These are phyloP conservation scores for Eutrema salsugineum DNA, from an alignment of 441 rosid species.

Conservation along the genomic window DNA sequence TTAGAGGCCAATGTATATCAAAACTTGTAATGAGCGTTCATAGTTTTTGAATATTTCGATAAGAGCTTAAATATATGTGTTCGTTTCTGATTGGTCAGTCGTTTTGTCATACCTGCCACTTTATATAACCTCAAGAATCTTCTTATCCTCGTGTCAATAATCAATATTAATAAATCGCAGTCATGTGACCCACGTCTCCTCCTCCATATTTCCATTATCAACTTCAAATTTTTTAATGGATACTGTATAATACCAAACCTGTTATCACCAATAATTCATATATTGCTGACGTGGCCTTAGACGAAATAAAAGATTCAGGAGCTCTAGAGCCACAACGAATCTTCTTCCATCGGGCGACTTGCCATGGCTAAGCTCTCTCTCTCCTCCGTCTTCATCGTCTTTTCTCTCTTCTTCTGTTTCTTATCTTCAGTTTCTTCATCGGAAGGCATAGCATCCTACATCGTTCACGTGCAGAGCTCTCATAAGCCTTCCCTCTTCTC, in stretches of 20 bases:
- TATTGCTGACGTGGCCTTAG: constrained; percentile 13
- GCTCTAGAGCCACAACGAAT: neutral
- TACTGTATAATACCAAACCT: neutral
- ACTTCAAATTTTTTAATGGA: too few species aligned
- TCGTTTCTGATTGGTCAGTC: neutral
- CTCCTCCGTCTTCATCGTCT: constrained; percentile 25
- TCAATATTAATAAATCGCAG: neutral
- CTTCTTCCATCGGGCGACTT: constrained; percentile 2
- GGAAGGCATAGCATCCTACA: constrained; percentile 42
- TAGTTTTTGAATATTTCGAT: neutral
- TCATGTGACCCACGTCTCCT: constrained; percentile 30
- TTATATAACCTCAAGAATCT: neutral
- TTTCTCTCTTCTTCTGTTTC: constrained; percentile 25
- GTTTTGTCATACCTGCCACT: constrained; percentile 17
- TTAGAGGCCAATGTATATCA: constrained; percentile 1
- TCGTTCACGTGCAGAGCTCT: constrained; percentile 57
- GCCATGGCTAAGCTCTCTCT: constrained; percentile 45
- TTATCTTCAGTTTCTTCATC: constrained; percentile 19
- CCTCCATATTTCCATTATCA: neutral
- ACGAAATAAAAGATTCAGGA: constrained; percentile 13
- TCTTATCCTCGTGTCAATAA: constrained; percentile 26
- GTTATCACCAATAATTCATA: constrained; percentile 25
- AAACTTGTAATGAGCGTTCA: neutral
- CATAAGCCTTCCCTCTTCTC: constrained; percentile 60
- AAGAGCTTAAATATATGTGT: neutral